Evolutionary conservation across 176 grass and related monocot genomes (phyloP), one percentile per base, ranked within the genome.

Genomic region (Eragrostis nindensis): DNA sequence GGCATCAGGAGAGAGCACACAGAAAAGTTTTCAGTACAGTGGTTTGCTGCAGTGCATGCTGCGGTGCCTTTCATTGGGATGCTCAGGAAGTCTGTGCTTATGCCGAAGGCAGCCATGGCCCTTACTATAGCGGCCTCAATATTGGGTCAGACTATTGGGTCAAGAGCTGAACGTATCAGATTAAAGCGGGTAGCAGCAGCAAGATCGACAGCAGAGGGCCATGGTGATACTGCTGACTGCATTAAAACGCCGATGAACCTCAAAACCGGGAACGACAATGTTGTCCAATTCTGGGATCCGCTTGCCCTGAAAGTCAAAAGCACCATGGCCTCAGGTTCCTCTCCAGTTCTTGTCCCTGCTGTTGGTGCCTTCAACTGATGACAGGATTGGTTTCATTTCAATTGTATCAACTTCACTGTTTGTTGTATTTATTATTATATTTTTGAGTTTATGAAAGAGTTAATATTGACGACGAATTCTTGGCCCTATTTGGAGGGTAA

Each of bases 1-100:
- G 94, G 94, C 50, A 88, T 97, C 25, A 93, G 94, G 94, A 83
- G 90, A 73, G 94, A 97, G 67, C 94, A 93, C 70, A 93, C 91
- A 2, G 16, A 82, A 11, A 97, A 97, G 79, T 97, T 97, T 65
- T 97, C 91, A 3, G 70, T 78, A 17, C 88, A 91, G 70, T 91
- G 88, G 91, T 91, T 93, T 78, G 83, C 79, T 18, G 88, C 91
- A 8, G 84, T 97, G 36, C 94, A 97, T 80, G 91, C 88, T 0
- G 88, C 94, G 1, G 91, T 97, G 29, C 94, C 94, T 38, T 97
- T 97, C 75, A 89, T 97, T 71, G 90, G 80, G 38, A 97, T 97
- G 84, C 88, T 97, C 24, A 93, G 94, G 81, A 97, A 97, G 50
- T 97, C 88, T n/a, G 89, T 97, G 70, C 70, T 93, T 53, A 93